Conservation (phyloP, 2,329 filamentous ascomycete species). For the Alternaria consortialis region DNA sequence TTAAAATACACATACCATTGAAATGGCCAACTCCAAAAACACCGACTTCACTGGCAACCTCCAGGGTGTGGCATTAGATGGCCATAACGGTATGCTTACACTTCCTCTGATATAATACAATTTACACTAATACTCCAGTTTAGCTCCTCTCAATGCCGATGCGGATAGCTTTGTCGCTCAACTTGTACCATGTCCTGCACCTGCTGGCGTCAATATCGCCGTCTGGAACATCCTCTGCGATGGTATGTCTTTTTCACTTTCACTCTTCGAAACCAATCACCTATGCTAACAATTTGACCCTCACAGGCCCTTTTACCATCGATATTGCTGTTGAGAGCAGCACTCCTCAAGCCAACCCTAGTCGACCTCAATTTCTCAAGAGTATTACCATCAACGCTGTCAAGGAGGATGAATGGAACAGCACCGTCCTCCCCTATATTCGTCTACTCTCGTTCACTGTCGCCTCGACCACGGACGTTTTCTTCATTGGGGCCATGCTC, state of each 20-base stretch:
- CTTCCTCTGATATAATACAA: not conserved
- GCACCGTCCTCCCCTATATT: conserved; percentile 23
- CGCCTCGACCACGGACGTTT: conserved; percentile 19
- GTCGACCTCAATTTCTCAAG: conserved; percentile 24
- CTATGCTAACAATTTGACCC: not conserved
- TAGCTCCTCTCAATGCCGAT: not conserved
- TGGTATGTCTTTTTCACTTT: not conserved
- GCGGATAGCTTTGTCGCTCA: too few relatives aligned
- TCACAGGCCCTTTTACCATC: conserved; percentile 16
- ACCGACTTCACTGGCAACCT: not conserved
- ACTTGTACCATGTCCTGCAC: not conserved
- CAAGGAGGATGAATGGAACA: conserved; percentile 14
- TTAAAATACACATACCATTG: not conserved
- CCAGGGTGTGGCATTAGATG: not conserved
- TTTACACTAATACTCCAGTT: not conserved
- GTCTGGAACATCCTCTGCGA: not conserved
- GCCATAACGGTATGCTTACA: not conserved
- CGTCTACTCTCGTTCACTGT: conserved; percentile 21
- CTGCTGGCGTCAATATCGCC: not conserved
- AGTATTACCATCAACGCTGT: not conserved
- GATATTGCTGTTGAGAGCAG: conserved; percentile 22
- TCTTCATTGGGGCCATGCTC: conserved; percentile 20
- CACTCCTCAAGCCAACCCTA: conserved; percentile 5
- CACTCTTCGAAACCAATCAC: not conserved
- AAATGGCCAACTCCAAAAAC: not conserved